A percentile compares a stretch with the other conserved stretches of the same genome.
Evolutionary conservation across 164 flowering plant genomes (phyloP).

Genomic region (Kingdonia uniflora): DNA sequence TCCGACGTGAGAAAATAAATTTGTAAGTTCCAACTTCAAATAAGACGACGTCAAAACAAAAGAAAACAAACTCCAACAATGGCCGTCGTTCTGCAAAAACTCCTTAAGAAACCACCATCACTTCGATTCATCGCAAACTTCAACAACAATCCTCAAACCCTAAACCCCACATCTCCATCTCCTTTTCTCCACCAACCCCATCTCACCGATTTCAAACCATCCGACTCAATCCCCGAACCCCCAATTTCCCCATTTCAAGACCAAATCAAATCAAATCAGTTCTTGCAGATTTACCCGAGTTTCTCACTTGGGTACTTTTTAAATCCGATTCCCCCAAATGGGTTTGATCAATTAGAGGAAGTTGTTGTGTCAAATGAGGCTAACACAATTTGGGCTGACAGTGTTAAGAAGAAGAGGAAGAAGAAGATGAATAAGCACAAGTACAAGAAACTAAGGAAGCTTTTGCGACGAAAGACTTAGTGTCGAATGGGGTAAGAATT

Average conservation of each 20-base stretch:
- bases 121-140: conserved; percentile 13
- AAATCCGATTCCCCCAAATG: conserved; percentile 18
- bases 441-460: conserved; percentile 59
- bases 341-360: conserved; percentile 4
- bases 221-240: too few species aligned
- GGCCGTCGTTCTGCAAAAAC: conserved; percentile 10
- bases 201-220: neutral
- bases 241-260: too few species aligned
- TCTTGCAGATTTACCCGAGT: conserved; percentile 30
- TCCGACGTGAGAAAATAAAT: too few species aligned
- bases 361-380: conserved; percentile 9
- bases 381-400: conserved; percentile 47
- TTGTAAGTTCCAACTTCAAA: too few species aligned
- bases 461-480: conserved; percentile 32
- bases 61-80: neutral
- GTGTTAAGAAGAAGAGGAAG: conserved; percentile 88
- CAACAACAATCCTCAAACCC: conserved; percentile 1
- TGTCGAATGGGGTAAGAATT: conserved; percentile 7
- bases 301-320: conserved; percentile 25
- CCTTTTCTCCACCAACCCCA: neutral
- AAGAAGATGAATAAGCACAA: conserved; percentile 87
- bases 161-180: conserved; percentile 5
- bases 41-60: too few species aligned
- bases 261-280: conserved; percentile 16
- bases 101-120: conserved; percentile 8